Percentiles rank a stretch among this genome's conserved stretches.
These are phyloP conservation scores for Puccinia coronata DNA, from an alignment of 1,284 basidiomycete species.

Conservation along the genomic window DNA sequence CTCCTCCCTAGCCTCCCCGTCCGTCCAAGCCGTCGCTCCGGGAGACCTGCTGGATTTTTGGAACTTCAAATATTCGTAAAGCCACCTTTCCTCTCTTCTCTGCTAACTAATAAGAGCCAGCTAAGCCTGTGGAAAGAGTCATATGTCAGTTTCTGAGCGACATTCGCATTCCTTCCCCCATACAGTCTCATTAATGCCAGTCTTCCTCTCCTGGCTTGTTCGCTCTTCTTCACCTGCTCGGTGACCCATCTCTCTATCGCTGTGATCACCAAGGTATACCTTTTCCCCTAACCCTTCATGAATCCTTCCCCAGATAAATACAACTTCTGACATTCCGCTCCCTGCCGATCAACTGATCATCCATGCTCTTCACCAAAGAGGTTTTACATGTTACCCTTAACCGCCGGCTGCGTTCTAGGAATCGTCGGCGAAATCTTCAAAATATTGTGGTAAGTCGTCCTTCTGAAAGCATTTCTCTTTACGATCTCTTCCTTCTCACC, in stretches of 20 bases:
- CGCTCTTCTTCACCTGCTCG: constrained; percentile 15
- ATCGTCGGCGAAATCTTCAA: constrained; percentile 12
- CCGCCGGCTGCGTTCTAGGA: not conserved
- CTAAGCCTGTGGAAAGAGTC: too few species aligned
- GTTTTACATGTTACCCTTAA: constrained; percentile 30
- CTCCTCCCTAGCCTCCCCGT: not conserved
- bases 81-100: too few species aligned
- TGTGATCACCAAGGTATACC: constrained; percentile 18
- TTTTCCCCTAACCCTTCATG: not conserved
- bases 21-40: constrained; percentile 2
- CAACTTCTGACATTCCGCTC: too few species aligned
- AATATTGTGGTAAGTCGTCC: constrained; percentile 5
- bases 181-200: constrained; percentile 22
- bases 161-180: not conserved
- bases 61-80: constrained; percentile 27
- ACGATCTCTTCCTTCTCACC: too few species aligned
- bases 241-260: constrained; percentile 12
- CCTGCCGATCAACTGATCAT: not conserved
- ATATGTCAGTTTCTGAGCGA: not conserved
- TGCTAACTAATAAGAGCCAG: not conserved
- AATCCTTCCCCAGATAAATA: too few species aligned
- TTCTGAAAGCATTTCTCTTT: not conserved
- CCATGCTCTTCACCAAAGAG: not conserved
- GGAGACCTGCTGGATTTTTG: not conserved
- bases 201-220: constrained; percentile 18